A percentile compares a stretch with the other conserved stretches of the same genome.
Conservation (phyloP, 768 basidiomycete species). For the Tylopilus balloui region DNA sequence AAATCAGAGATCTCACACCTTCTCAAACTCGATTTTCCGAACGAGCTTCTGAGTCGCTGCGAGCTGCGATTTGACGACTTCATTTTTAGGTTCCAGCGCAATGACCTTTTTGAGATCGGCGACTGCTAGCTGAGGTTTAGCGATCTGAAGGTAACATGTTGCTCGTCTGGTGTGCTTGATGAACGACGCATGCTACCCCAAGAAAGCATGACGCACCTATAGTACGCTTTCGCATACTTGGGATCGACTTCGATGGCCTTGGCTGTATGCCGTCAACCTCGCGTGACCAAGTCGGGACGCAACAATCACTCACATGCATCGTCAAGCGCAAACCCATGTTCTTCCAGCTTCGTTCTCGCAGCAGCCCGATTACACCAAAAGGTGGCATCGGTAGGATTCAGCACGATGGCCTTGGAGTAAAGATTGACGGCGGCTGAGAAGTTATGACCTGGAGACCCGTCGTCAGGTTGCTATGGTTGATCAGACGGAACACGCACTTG, state of each 20-base stretch:
- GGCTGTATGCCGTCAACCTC: conserved; percentile 39
- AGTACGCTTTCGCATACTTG: conserved; percentile 87
- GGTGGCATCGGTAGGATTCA: conserved; percentile 84
- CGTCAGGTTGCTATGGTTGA: not conserved
- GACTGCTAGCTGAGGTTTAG: conserved; percentile 83
- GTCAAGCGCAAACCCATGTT: conserved; percentile 86
- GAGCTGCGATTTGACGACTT: conserved; percentile 72
- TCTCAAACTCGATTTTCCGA: conserved; percentile 87
- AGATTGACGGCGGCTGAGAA: conserved; percentile 72
- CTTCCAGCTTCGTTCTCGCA: conserved; percentile 87
- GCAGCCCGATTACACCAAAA: conserved; percentile 95
- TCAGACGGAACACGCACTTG: conserved; percentile 37
- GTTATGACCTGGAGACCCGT: conserved; percentile 51
- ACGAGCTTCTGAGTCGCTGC: conserved; percentile 88
- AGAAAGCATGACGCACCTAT: conserved; percentile 47
- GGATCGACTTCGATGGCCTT: conserved; percentile 86
- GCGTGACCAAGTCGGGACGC: conserved; percentile 6
- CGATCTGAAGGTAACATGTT: conserved; percentile 83
- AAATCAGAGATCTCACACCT: conserved; percentile 41
- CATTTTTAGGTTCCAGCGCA: conserved; percentile 81
- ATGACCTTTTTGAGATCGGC: conserved; percentile 85
- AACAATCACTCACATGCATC: conserved; percentile 68
- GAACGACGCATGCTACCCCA: not conserved
- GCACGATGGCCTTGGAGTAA: conserved; percentile 80
- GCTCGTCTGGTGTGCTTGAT: conserved; percentile 57